Evolutionary conservation across 2,329 filamentous ascomycete genomes (phyloP).

Genomic region (Diaporthe ampelina): DNA sequence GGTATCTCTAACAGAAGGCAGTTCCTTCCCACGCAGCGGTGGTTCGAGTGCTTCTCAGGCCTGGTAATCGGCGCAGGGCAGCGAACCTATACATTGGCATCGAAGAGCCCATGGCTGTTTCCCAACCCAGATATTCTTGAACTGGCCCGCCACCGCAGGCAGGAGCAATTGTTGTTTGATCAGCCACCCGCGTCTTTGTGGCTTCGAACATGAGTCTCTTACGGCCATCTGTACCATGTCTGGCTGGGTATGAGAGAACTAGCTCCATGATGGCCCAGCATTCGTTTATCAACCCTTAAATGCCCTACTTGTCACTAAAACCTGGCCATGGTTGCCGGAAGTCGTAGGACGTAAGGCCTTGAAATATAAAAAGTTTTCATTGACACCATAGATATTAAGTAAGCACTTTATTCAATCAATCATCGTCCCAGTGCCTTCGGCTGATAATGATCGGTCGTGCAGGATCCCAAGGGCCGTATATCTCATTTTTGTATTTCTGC

Average conservation of each 20-base stretch:
- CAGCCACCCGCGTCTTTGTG: neutral
- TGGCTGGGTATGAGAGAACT: neutral
- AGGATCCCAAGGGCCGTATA: slow-evolving; percentile 97
- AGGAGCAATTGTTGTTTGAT: neutral
- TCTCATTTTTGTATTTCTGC: slow-evolving; percentile 99
- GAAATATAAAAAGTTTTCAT: neutral
- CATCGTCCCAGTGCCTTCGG: slow-evolving; percentile 68
- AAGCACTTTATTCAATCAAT: slow-evolving; percentile 69
- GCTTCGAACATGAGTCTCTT: no score
- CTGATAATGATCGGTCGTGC: slow-evolving; percentile 88
- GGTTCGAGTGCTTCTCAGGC: neutral
- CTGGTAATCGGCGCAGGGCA: neutral
- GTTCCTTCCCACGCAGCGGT: neutral
- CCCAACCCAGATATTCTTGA: no score
- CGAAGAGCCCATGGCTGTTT: neutral
- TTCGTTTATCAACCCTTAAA: neutral
- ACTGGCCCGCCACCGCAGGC: neutral
- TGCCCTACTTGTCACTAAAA: neutral
- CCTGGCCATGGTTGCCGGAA: neutral
- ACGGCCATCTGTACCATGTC: neutral
- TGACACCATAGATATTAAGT: slow-evolving; percentile 18
- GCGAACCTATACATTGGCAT: neutral
- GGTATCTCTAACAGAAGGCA: neutral
- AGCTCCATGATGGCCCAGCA: neutral
- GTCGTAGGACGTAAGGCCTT: neutral